These are phyloP conservation scores for Russula olivacea DNA, from an alignment of 768 basidiomycete genomes.

Conservation along the genomic window DNA sequence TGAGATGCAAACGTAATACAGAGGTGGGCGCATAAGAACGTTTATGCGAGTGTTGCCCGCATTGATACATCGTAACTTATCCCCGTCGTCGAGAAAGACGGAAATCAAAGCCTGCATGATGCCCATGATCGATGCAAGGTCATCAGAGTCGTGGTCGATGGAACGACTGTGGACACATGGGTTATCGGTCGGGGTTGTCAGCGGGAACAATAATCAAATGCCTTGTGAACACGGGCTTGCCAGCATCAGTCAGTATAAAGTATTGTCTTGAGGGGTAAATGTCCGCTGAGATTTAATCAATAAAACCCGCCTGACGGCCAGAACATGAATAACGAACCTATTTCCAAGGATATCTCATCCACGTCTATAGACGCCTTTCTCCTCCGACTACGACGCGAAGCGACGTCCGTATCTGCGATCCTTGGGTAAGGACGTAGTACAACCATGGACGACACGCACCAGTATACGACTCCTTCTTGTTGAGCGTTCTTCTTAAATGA, in stretches of 20 bases:
- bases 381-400: conserved; percentile 23
- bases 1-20: conserved; percentile 89
- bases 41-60: conserved; percentile 78
- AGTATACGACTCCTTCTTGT: conserved; percentile 42
- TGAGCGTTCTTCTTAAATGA: conserved; percentile 64
- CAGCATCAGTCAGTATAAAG: conserved; percentile 90
- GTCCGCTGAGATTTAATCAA: conserved; percentile 20
- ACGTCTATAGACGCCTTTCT: conserved; percentile 19
- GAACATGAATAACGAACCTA: neutral
- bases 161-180: conserved; percentile 39
- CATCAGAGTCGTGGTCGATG: conserved; percentile 52
- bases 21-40: conserved; percentile 77
- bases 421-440: neutral
- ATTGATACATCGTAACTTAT: conserved; percentile 80
- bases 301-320: neutral
- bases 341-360: conserved; percentile 24
- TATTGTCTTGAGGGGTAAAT: conserved; percentile 62
- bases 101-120: conserved; percentile 95
- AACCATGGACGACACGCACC: conserved; percentile 35
- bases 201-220: conserved; percentile 31
- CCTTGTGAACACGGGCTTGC: conserved; percentile 96
- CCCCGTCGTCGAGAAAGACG: conserved; percentile 88
- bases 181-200: conserved; percentile 2
- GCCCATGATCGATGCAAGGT: conserved; percentile 74
- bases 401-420: conserved; percentile 11